Base-by-base conservation (phyloP, 1,284 basidiomycete genomes). In the Sporisorium reilianum region DNA sequence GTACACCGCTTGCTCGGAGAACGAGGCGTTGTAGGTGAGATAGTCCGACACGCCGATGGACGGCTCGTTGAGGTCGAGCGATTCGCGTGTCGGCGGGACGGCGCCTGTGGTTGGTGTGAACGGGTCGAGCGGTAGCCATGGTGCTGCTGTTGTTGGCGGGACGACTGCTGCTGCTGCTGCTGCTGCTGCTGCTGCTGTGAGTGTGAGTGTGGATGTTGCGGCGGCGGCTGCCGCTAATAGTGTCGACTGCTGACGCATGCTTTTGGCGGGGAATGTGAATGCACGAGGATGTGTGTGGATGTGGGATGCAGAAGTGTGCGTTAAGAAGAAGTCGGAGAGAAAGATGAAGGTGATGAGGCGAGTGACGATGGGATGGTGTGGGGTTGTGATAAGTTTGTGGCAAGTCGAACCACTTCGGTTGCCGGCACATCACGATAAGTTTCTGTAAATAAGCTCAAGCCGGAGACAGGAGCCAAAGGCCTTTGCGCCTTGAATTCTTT, bases 1-100 rank as follows among this genome's bases (percentile, higher is more conserved):
- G 46, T 58, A 78, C 10, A 75, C 72, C 1, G 54, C 64, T 8
- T 71, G 50, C 58, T 71, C 75, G 11, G 60, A 64, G 51, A 77
- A 77, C 2, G 60, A 58, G 20, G 46, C 45, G 45, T 70, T 77
- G 63, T 54, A 77, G 7, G 45, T 50, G 50, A 60, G 48, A n/a
- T 55, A 51, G 40, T 70, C 67, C 1, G 59, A 48, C 2, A 65
- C 55, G 10, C 48, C 30, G 34, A 75, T 70, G 16, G 59, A 14
- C 3, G 59, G 56, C 9, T 66, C 63, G 45, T 68, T 57, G 44
- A 75, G 56, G 28, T 63, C 66, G 36, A 74, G 48, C 14, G 61
- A 58, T 40, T 70, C 56, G 8, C 67, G 61, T 18, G 67, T 64
- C 3, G 61, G 45, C 26, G 26, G 38, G 22, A 30, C 48, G 41